Base-by-base conservation (phyloP, 2,329 filamentous ascomycete genomes). In the Zopfia rhizophila region DNA sequence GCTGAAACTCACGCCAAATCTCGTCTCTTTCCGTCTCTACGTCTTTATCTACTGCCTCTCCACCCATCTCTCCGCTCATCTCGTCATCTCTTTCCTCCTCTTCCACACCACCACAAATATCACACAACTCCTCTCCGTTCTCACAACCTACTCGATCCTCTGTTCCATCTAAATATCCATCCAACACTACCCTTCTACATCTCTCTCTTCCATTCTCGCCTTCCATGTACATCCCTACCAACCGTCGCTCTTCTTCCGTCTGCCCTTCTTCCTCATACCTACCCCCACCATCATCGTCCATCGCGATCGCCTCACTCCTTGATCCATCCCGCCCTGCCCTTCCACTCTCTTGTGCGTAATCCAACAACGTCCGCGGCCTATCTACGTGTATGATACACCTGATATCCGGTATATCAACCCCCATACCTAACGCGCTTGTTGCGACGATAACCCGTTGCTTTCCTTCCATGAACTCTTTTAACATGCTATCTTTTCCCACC, bases 391-490 rank as follows among this genome's bases (percentile, higher is more conserved):
- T 41, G 19, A 53, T 47, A 19, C 31, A 29, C 39, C 21, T 10
- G 27, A 51, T 48, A 16, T 36, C 23, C 5, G 31, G 45, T n/a
- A 47, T 36, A 12, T 57, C 23, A 5, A 57, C 31, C 5, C 52
- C 48, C 23, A 53, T 42, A 11, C 48, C 48, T 23, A 57, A 48
- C 29, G 45, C 46, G 29, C 40, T 58, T 2, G 35, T 57, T 16
- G 33, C 55, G 12, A 53, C 32, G 19, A 58, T 38, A 14, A 55
- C 35, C 8, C 23, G 17, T 37, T 31, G 30, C 29, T 46, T 37
- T 4, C 38, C 46, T n/a, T n/a, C n/a, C n/a, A n/a, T n/a, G n/a
- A n/a, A n/a, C n/a, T n/a, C n/a, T n/a, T n/a, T n/a, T 32, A 47
- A 42, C 22, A 53, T 46, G 11, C 45, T 44, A 44, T 14, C 46